These are phyloP conservation scores for Hanseniaspora valbyensis DNA, from an alignment of 805 yeast species.

Conservation along the genomic window DNA sequence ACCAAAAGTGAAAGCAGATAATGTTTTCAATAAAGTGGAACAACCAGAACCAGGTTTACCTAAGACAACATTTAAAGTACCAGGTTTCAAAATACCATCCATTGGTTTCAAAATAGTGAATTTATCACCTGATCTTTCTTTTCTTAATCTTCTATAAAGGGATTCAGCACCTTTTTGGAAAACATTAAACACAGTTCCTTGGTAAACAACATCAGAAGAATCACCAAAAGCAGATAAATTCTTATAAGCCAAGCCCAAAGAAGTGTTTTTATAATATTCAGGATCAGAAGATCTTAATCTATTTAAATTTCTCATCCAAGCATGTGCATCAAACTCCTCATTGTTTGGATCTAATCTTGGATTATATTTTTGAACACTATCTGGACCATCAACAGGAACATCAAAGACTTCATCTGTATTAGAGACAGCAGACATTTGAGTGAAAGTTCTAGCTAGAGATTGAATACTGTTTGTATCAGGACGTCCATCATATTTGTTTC, in stretches of 20 bases:
- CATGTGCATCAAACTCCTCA: slow-evolving; percentile 47
- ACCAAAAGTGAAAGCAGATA: slow-evolving; percentile 51
- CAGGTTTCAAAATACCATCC: slow-evolving; percentile 54
- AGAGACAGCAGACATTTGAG: slow-evolving; percentile 9
- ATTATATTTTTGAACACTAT: slow-evolving; percentile 21
- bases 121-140: slow-evolving; percentile 23
- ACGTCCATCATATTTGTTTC: background rate
- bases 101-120: slow-evolving; percentile 52
- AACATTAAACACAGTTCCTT: slow-evolving; percentile 43
- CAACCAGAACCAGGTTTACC: slow-evolving; percentile 79
- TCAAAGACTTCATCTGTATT: background rate
- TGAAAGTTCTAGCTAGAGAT: slow-evolving; percentile 11
- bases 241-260: slow-evolving; percentile 49
- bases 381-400: slow-evolving; percentile 11
- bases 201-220: slow-evolving; percentile 59
- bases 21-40: slow-evolving; percentile 52
- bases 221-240: slow-evolving; percentile 52
- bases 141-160: slow-evolving; percentile 22
- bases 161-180: slow-evolving; percentile 26
- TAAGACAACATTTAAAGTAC: slow-evolving; percentile 56
- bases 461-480: slow-evolving; percentile 9
- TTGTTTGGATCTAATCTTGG: slow-evolving; percentile 48
- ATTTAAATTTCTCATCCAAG: slow-evolving; percentile 58
- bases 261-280: slow-evolving; percentile 51
- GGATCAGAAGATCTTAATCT: slow-evolving; percentile 43